These are phyloP conservation scores for Taphrina pruni DNA, from an alignment of 1,139 yeast genomes.

Conservation along the genomic window DNA sequence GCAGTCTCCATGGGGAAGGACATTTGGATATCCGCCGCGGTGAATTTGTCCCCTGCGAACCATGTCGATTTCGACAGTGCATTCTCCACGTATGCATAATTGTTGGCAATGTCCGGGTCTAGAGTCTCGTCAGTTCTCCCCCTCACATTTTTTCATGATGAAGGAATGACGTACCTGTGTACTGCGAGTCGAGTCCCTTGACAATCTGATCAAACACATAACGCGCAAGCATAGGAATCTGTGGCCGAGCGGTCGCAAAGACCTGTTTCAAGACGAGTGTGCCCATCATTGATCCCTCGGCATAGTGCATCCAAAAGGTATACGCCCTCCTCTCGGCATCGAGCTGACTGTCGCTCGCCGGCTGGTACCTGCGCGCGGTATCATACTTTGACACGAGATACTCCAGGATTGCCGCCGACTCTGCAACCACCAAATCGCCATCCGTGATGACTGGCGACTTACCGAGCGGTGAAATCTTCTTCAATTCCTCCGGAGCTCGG, in stretches of 20 bases:
- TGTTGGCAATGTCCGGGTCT: conserved; percentile 44
- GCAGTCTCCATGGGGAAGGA: conserved; percentile 47
- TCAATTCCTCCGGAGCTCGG: conserved; percentile 56
- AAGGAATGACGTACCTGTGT: conserved; percentile 47
- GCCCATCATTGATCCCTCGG: conserved; percentile 66
- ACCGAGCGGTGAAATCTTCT: conserved; percentile 63
- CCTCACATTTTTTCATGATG: conserved; percentile 49
- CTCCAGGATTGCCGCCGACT: conserved; percentile 50
- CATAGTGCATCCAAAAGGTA: conserved; percentile 61
- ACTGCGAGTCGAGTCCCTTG: conserved; percentile 26
- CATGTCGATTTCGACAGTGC: conserved; percentile 58
- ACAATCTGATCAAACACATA: conserved; percentile 37
- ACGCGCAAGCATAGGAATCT: conserved; percentile 58
- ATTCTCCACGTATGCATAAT: conserved; percentile 53
- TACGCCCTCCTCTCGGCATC: conserved; percentile 52
- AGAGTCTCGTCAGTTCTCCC: conserved; percentile 48
- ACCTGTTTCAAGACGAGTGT: conserved; percentile 40
- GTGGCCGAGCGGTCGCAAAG: conserved; percentile 44
- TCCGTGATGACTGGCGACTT: conserved; percentile 63
- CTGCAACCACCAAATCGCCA: conserved; percentile 49
- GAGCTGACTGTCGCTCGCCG: conserved; percentile 45
- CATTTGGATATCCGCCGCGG: conserved; percentile 65
- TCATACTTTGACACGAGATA: conserved; percentile 52
- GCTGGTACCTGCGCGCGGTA: conserved; percentile 30
- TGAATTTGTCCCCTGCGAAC: conserved; percentile 62